Evolutionary conservation across 2,329 filamentous ascomycete species (phyloP), one percentile per base, ranked within the genome.

Genomic region (Colletotrichum noveboracense): DNA sequence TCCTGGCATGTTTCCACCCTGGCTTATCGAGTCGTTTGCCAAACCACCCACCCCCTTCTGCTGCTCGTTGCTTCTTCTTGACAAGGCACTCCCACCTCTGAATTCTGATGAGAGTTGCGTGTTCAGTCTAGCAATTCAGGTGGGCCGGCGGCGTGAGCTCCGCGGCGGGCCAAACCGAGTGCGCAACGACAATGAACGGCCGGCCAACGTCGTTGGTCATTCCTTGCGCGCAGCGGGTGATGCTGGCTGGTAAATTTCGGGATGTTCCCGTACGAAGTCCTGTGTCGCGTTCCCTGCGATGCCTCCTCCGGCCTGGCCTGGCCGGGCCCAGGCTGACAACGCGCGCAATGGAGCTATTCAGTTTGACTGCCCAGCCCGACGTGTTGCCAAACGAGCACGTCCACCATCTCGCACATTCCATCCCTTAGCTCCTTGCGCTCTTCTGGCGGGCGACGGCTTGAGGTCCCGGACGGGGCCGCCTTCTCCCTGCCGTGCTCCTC

Each of bases 401-500:
- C 67, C 71, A 3, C n/a, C 38, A 52, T 64, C 72, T 64, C n/a
- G 64, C 32, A 43, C 70, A 69, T 76, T 66, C 70, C 48, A 76
- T 65, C 74, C 74, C 74, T 76, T 69, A 13, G 38, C 30, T 67
- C 62, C 61, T 66, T 48, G n/a, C 32, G 16, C 72, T 66, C 56
- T 30, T 75, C 32, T 32, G 18, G 70, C 58, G 58, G 70, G 14
- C 70, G 64, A 58, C 70, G 74, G 58, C 74, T 68, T 56, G 28
- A 65, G 64, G 43, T 56, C n/a, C 64, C 70, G 56, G 65, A 43
- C 32, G 28, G 58, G 65, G 34, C 74, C 61, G 34, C 58, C 43
- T 55, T 65, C 74, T 76, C 74, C 74, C 74, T 76, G 74, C 34
- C 74, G 58, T 76, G 74, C 64, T 74, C 64, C 65, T 69, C 74